A percentile compares a stretch with the other conserved stretches of the same genome.
Conservation (phyloP, 1,284 basidiomycete species). For the Anthracocystis panici-leucophaei region DNA sequence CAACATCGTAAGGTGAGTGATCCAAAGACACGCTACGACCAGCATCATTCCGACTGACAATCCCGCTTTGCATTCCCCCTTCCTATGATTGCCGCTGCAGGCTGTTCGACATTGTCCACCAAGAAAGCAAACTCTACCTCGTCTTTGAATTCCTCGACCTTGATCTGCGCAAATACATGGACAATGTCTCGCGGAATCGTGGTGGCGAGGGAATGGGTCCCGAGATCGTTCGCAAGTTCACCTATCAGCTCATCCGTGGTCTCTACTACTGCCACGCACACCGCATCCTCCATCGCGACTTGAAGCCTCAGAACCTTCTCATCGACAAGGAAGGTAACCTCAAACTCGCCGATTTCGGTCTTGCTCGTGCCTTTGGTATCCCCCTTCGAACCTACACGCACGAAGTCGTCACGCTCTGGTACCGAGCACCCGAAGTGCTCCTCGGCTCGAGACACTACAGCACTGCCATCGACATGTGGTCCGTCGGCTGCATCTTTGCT, state of each 20-base stretch:
- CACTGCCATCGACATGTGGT: slow-evolving; percentile 98
- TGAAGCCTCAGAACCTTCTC: slow-evolving; percentile 97
- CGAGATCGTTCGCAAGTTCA: slow-evolving; percentile 93
- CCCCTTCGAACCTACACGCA: slow-evolving; percentile 98
- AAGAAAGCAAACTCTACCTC: slow-evolving; percentile 94
- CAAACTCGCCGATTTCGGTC: slow-evolving; percentile 88
- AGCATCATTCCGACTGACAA: background rate
- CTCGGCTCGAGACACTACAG: slow-evolving; percentile 95
- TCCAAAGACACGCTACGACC: background rate
- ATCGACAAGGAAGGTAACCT: slow-evolving; percentile 79
- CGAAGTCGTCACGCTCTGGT: slow-evolving; percentile 97
- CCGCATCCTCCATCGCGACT: slow-evolving; percentile 93
- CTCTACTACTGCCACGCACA: slow-evolving; percentile 95
- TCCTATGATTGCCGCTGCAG: slow-evolving; percentile 71
- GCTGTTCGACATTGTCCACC: slow-evolving; percentile 94
- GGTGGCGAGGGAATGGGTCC: slow-evolving; percentile 75
- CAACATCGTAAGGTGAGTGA: slow-evolving; percentile 79
- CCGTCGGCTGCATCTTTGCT: slow-evolving; percentile 88
- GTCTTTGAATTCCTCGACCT: slow-evolving; percentile 96
- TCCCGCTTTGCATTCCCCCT: slow-evolving; percentile 8
- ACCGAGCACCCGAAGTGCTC: slow-evolving; percentile 95
- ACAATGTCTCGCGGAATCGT: slow-evolving; percentile 72
- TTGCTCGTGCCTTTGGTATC: slow-evolving; percentile 96
- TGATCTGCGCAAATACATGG: slow-evolving; percentile 96
- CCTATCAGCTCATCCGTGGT: slow-evolving; percentile 85